Evolutionary conservation across 768 basidiomycete species (phyloP).

Genomic region (Cantharellus cinnabarinus): DNA sequence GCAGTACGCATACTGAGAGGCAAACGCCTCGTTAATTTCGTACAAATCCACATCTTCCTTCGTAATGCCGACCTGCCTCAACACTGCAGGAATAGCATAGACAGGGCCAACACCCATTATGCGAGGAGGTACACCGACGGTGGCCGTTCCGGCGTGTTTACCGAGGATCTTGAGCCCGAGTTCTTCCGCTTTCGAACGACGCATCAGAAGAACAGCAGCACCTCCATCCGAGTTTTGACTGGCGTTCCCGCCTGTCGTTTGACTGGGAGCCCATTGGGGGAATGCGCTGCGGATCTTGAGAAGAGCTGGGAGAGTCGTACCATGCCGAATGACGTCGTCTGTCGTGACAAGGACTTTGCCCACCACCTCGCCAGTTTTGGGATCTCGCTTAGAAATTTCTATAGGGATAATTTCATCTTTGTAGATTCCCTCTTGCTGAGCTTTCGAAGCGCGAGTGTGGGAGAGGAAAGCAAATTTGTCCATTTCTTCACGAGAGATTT

Average conservation of each 20-base stretch:
- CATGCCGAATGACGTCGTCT: slow-evolving; percentile 57
- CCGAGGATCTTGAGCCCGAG: slow-evolving; percentile 54
- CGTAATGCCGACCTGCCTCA: slow-evolving; percentile 44
- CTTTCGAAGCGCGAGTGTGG: slow-evolving; percentile 58
- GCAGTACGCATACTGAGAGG: slow-evolving; percentile 61
- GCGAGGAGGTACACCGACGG: slow-evolving; percentile 46
- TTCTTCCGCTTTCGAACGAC: slow-evolving; percentile 52
- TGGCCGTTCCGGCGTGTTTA: slow-evolving; percentile 48
- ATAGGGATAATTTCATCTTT: slow-evolving; percentile 56
- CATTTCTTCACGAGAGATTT: slow-evolving; percentile 52
- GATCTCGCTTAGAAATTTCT: slow-evolving; percentile 11
- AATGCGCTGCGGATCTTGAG: slow-evolving; percentile 53
- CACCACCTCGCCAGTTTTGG: slow-evolving; percentile 6
- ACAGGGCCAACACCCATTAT: slow-evolving; percentile 80
- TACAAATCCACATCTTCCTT: slow-evolving; percentile 57
- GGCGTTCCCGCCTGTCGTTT: slow-evolving; percentile 72
- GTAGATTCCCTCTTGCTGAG: slow-evolving; percentile 47
- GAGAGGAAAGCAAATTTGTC: slow-evolving; percentile 45
- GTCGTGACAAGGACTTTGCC: slow-evolving; percentile 29
- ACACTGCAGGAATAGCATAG: slow-evolving; percentile 60
- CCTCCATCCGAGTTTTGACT: slow-evolving; percentile 73
- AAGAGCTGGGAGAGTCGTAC: slow-evolving; percentile 46
- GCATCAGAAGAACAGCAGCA: slow-evolving; percentile 68
- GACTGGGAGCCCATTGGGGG: slow-evolving; percentile 56
- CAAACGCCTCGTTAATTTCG: slow-evolving; percentile 89